Evolutionary conservation across 176 grass and related monocot species (phyloP).

Genomic region (Alopecurus myosuroides): DNA sequence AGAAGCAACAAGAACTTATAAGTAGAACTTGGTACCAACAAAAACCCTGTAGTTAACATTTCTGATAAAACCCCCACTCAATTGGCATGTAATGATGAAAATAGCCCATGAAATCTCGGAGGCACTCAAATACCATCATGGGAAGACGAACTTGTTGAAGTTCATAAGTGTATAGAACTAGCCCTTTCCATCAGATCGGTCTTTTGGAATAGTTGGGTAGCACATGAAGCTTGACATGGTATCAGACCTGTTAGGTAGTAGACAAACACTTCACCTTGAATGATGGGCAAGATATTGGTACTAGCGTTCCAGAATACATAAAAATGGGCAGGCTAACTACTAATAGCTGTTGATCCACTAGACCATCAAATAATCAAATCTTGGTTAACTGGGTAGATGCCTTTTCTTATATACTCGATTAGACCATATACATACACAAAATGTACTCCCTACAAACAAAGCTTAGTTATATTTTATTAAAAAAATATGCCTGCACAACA

Average conservation of each 20-base stretch:
- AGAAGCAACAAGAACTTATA: constrained; percentile 1
- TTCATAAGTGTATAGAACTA: too few species aligned
- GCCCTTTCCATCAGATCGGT: too few species aligned
- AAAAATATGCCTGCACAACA: not conserved
- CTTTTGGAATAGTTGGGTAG: too few species aligned
- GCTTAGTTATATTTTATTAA: not conserved
- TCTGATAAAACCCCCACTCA: constrained; percentile 42
- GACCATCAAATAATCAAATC: constrained; percentile 41
- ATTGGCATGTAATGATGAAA: constrained; percentile 74
- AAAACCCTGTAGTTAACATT: constrained; percentile 41
- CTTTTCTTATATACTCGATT: not conserved
- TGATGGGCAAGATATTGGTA: constrained; percentile 89
- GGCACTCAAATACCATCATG: constrained; percentile 82
- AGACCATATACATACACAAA: too few species aligned
- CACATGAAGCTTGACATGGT: too few species aligned
- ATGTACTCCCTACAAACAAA: not conserved
- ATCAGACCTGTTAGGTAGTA: constrained; percentile 40
- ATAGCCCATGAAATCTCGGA: constrained; percentile 71
- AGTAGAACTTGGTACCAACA: not conserved
- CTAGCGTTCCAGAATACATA: constrained; percentile 74
- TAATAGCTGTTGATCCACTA: constrained; percentile 61
- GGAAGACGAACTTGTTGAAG: constrained; percentile 60
- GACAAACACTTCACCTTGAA: constrained; percentile 42
- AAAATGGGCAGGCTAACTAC: constrained; percentile 47
- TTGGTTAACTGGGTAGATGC: constrained; percentile 64